Percentiles rank a stretch among this genome's conserved stretches.
phyloP scores from a whole-genome alignment of 2,329 filamentous ascomycete species.

The Penicillium vulpinum region DNA sequence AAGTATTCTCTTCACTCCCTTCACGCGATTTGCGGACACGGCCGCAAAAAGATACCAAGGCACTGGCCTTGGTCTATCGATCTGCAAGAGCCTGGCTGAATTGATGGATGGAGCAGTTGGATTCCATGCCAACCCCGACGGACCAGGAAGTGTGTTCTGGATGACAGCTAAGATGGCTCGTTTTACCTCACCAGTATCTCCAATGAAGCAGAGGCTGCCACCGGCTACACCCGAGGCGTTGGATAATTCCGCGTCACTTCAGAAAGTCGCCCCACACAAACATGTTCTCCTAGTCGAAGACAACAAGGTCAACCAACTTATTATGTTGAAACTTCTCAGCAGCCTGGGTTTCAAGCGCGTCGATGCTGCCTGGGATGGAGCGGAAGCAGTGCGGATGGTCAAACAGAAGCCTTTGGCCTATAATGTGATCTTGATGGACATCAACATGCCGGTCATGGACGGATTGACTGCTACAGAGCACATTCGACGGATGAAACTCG shows the following conservation, averaged over 20 bases:
- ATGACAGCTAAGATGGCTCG: slow-evolving; percentile 49
- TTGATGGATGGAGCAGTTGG: slow-evolving; percentile 58
- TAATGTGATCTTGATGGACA: slow-evolving; percentile 50
- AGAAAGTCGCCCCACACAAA: slow-evolving; percentile 42
- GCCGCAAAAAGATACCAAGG: slow-evolving; percentile 57
- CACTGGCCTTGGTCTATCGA: slow-evolving; percentile 58
- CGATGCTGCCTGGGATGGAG: slow-evolving; percentile 47
- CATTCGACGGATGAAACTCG: slow-evolving; percentile 42
- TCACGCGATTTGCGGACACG: slow-evolving; percentile 57
- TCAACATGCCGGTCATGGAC: slow-evolving; percentile 51
- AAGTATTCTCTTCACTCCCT: slow-evolving; percentile 56
- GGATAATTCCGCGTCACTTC: slow-evolving; percentile 34
- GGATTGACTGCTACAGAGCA: slow-evolving; percentile 47
- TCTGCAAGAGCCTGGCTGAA: slow-evolving; percentile 58
- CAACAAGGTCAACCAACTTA: slow-evolving; percentile 46
- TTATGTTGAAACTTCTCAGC: slow-evolving; percentile 41
- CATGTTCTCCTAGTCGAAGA: slow-evolving; percentile 46
- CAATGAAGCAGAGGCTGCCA: slow-evolving; percentile 27
- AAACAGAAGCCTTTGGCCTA: slow-evolving; percentile 46
- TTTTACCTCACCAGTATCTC: slow-evolving; percentile 33
- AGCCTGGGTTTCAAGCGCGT: slow-evolving; percentile 46
- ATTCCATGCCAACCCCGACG: slow-evolving; percentile 47
- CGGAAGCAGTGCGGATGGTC: slow-evolving; percentile 46
- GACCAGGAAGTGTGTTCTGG: slow-evolving; percentile 55
- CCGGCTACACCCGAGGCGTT: slow-evolving; percentile 3